A percentile compares a stretch with the other conserved stretches of the same genome.
phyloP scores from a whole-genome alignment of 2,329 filamentous ascomycete genomes.

The Cladorrhinum sp. region DNA sequence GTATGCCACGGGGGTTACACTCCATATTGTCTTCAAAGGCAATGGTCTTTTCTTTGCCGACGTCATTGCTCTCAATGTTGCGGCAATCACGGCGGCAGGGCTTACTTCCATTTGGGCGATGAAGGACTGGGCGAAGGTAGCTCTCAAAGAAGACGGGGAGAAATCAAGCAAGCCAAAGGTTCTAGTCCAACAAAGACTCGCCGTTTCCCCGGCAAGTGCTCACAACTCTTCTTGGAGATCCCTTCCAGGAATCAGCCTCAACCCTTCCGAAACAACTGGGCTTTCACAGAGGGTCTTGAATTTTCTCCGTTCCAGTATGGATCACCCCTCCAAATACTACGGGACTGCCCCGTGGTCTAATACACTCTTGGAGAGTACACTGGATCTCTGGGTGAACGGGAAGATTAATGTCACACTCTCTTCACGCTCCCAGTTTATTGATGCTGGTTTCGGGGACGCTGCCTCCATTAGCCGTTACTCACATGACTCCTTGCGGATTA shows the following conservation, averaged over 20 bases:
- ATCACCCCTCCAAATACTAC: slow-evolving; percentile 22
- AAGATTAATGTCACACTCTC: slow-evolving; percentile 26
- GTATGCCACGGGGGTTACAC: slow-evolving; percentile 32
- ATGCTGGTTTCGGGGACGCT: slow-evolving; percentile 27
- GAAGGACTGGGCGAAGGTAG: slow-evolving; percentile 25
- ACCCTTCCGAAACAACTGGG: slow-evolving; percentile 16
- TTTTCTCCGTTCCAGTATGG: slow-evolving; percentile 23
- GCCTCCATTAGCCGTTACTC: slow-evolving; percentile 29
- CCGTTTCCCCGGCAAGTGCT: not conserved
- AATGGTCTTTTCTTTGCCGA: slow-evolving; percentile 32
- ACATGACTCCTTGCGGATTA: slow-evolving; percentile 26
- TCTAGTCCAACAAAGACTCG: slow-evolving; percentile 6
- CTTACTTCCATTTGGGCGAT: slow-evolving; percentile 33
- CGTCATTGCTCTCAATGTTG: slow-evolving; percentile 33
- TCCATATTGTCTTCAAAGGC: slow-evolving; percentile 32
- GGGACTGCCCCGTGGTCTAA: slow-evolving; percentile 23
- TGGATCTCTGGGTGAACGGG: slow-evolving; percentile 28
- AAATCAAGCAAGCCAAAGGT: slow-evolving; percentile 11
- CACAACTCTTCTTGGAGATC: not conserved
- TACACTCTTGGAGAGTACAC: slow-evolving; percentile 24
- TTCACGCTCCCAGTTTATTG: slow-evolving; percentile 28
- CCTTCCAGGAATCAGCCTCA: slow-evolving; percentile 4
- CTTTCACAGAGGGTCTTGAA: slow-evolving; percentile 25
- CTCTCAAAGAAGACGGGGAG: not conserved
- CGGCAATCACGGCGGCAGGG: slow-evolving; percentile 32